Conservation (phyloP, 2,329 filamentous ascomycete genomes). For the Dactylellina parvicollis region DNA sequence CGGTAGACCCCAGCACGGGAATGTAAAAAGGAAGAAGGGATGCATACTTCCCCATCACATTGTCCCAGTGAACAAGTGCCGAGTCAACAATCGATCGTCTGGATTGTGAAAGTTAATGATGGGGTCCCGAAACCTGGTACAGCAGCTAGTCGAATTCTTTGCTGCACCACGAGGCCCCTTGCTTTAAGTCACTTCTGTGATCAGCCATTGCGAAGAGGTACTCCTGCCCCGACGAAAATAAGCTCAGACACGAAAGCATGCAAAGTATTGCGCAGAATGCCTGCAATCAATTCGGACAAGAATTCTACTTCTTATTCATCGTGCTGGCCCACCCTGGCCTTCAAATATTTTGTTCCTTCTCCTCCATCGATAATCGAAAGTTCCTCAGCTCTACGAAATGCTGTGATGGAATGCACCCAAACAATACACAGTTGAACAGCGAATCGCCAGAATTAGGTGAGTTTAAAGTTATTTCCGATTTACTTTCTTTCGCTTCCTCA, state of each 20-base stretch:
- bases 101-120: slow-evolving; percentile 31
- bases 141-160: slow-evolving; percentile 53
- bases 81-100: slow-evolving; percentile 22
- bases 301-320: slow-evolving; percentile 54
- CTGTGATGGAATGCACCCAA: slow-evolving; percentile 54
- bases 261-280: slow-evolving; percentile 54
- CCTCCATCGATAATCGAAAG: slow-evolving; percentile 54
- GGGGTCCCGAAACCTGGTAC: slow-evolving; percentile 43
- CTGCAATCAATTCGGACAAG: slow-evolving; percentile 37
- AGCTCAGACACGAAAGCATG: slow-evolving; percentile 54
- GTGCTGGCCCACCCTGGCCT: slow-evolving; percentile 49
- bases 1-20: slow-evolving; percentile 28
- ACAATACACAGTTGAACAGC: slow-evolving; percentile 48
- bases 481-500: slow-evolving; percentile 26
- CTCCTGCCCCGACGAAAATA: slow-evolving; percentile 48
- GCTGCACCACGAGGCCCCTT: slow-evolving; percentile 48
- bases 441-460: slow-evolving; percentile 45
- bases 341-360: slow-evolving; percentile 54
- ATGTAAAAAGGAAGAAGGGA: slow-evolving; percentile 52
- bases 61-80: slow-evolving; percentile 52
- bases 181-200: slow-evolving; percentile 49
- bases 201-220: slow-evolving; percentile 46
- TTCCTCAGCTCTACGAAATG: slow-evolving; percentile 54
- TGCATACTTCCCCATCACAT: slow-evolving; percentile 52
- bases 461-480: slow-evolving; percentile 42